These are phyloP conservation scores for Botrytis tulipae DNA, from an alignment of 2,329 filamentous ascomycete species.

Conservation along the genomic window DNA sequence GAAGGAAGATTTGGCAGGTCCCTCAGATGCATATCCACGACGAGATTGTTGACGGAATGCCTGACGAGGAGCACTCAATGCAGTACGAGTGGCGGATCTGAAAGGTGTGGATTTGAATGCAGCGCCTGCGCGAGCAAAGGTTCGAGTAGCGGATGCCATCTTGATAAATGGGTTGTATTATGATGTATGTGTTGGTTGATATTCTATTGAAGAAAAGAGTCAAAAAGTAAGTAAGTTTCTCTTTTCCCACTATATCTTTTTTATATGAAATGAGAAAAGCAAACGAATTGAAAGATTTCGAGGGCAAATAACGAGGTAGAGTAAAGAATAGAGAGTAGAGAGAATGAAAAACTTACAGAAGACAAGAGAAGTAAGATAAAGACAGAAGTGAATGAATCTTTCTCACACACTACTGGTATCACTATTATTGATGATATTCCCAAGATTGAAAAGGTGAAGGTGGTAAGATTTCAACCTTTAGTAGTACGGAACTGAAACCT, in stretches of 20 bases:
- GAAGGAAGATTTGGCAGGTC: constrained; percentile 55
- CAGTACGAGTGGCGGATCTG: constrained; percentile 56
- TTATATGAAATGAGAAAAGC: neutral
- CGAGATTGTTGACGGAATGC: constrained; percentile 72
- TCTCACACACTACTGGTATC: neutral
- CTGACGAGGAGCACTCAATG: constrained; percentile 61
- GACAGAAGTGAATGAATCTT: neutral
- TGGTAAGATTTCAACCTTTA: constrained; percentile 8
- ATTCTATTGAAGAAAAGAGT: neutral
- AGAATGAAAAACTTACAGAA: neutral
- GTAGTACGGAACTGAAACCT: neutral
- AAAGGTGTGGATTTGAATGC: constrained; percentile 41
- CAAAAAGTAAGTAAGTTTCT: neutral
- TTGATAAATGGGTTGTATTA: constrained; percentile 14
- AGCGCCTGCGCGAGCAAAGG: constrained; percentile 42
- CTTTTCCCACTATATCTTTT: neutral
- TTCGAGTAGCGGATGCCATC: constrained; percentile 36
- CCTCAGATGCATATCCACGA: constrained; percentile 75
- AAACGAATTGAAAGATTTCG: neutral
- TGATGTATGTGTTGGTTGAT: constrained; percentile 9
- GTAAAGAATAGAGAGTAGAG: neutral
- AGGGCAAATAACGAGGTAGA: neutral
- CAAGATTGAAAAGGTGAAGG: neutral
- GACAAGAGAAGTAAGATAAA: neutral
- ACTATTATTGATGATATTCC: neutral